These are phyloP conservation scores for Lathyrus tuberosus DNA, from an alignment of 306 rosid species.

Conservation along the genomic window DNA sequence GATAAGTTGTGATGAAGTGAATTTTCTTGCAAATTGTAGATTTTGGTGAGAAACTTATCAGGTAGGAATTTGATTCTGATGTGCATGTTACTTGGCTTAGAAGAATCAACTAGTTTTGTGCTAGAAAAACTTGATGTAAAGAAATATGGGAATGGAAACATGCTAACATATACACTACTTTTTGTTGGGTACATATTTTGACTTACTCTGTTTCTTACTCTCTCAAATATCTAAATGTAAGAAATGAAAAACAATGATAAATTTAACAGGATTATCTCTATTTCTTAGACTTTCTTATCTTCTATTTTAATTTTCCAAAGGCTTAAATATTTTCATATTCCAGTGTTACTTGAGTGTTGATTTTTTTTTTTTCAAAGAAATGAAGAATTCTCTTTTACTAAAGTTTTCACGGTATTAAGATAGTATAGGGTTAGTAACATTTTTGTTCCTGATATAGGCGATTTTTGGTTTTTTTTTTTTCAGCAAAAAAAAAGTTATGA, in stretches of 20 bases:
- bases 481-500: too few species aligned
- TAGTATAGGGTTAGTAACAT: too few species aligned
- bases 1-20: not conserved
- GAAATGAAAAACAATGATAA: not conserved
- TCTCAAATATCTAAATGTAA: not conserved
- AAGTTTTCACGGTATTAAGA: too few species aligned
- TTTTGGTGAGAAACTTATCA: slow-evolving; percentile 43
- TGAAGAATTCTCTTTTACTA: too few species aligned
- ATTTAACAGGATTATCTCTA: not conserved
- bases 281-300: too few species aligned
- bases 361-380: too few species aligned
- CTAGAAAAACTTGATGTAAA: not conserved
- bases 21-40: slow-evolving; percentile 17
- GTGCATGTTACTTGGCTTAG: slow-evolving; percentile 45
- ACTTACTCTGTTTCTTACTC: not conserved
- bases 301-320: too few species aligned
- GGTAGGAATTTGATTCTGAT: slow-evolving; percentile 47
- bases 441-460: too few species aligned
- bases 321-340: too few species aligned
- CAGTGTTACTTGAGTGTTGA: too few species aligned
- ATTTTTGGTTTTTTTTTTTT: too few species aligned
- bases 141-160: not conserved
- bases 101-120: slow-evolving; percentile 38
- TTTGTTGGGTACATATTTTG: not conserved
- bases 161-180: not conserved